Conservation (phyloP, 805 yeast species). For the Yamadazyma scolyti region DNA sequence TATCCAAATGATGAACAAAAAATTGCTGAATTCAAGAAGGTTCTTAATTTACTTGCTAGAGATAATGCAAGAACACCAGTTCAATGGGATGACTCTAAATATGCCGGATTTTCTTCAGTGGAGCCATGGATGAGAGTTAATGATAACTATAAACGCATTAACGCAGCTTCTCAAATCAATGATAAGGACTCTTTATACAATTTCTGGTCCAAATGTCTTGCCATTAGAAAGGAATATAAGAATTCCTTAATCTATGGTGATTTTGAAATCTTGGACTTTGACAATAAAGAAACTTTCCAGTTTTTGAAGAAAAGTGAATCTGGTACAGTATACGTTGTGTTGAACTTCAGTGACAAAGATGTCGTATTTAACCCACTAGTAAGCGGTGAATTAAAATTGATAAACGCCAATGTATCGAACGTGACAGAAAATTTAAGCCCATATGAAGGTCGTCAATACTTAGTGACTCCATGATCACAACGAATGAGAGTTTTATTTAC, state of each 20-base stretch:
- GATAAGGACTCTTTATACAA: constrained; percentile 44
- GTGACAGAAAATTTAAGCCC: constrained; percentile 28
- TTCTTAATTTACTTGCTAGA: constrained; percentile 40
- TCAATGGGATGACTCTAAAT: constrained; percentile 46
- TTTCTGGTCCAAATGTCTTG: constrained; percentile 45
- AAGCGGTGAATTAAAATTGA: constrained; percentile 22
- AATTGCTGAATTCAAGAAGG: constrained; percentile 21
- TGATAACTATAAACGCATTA: constrained; percentile 46
- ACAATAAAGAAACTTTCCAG: constrained; percentile 34
- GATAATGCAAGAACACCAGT: constrained; percentile 57
- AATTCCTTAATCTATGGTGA: constrained; percentile 44
- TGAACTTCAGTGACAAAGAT: constrained; percentile 39
- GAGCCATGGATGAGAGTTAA: constrained; percentile 55
- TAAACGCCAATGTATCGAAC: constrained; percentile 28
- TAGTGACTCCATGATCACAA: too few species aligned
- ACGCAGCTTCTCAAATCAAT: constrained; percentile 43
- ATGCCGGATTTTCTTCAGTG: constrained; percentile 48
- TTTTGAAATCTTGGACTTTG: constrained; percentile 39
- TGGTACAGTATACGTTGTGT: constrained; percentile 31
- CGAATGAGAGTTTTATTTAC: background rate
- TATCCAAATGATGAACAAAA: constrained; percentile 11
- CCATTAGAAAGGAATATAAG: constrained; percentile 40
- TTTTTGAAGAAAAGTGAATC: constrained; percentile 33
- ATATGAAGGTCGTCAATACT: constrained; percentile 44
- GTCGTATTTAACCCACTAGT: constrained; percentile 28